phyloP scores from a whole-genome alignment of 495 filamentous ascomycete genomes.

The Hypoxylon trugodes region DNA sequence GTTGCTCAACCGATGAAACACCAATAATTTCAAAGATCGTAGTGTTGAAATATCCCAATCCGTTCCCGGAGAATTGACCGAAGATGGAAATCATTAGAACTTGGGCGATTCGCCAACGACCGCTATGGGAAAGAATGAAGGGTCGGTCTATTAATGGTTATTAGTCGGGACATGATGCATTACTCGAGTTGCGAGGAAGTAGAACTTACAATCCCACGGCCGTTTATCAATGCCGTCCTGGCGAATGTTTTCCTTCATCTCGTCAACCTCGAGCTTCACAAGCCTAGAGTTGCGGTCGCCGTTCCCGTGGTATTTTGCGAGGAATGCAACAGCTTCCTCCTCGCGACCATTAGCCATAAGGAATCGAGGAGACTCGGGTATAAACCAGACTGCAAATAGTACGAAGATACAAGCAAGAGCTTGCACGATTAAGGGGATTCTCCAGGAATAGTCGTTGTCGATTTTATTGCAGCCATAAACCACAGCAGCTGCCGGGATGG shows the following conservation, averaged over 20 bases:
- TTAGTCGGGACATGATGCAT: background rate
- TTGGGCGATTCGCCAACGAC: constrained; percentile 58
- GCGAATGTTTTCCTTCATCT: constrained; percentile 66
- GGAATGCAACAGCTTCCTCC: constrained; percentile 61
- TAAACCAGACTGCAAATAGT: constrained; percentile 62
- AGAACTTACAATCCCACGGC: constrained; percentile 53
- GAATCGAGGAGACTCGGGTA: constrained; percentile 72
- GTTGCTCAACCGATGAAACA: constrained; percentile 45
- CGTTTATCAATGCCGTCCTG: constrained; percentile 63
- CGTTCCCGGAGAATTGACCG: constrained; percentile 62
- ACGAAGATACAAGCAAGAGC: constrained; percentile 57
- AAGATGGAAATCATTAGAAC: constrained; percentile 62
- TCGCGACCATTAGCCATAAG: constrained; percentile 63
- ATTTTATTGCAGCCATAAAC: constrained; percentile 55
- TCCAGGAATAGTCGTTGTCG: constrained; percentile 53
- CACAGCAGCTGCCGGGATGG: constrained; percentile 57
- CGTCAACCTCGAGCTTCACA: constrained; percentile 63
- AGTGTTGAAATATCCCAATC: constrained; percentile 45
- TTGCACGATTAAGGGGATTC: constrained; percentile 58
- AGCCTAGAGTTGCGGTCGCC: constrained; percentile 60
- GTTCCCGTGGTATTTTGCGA: constrained; percentile 68
- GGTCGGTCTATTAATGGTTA: constrained; percentile 47
- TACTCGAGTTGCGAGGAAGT: background rate
- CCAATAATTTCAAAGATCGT: constrained; percentile 48
- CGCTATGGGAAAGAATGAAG: constrained; percentile 52